Conservation (phyloP, 2,329 filamentous ascomycete genomes). For the Fusarium denticulatum region DNA sequence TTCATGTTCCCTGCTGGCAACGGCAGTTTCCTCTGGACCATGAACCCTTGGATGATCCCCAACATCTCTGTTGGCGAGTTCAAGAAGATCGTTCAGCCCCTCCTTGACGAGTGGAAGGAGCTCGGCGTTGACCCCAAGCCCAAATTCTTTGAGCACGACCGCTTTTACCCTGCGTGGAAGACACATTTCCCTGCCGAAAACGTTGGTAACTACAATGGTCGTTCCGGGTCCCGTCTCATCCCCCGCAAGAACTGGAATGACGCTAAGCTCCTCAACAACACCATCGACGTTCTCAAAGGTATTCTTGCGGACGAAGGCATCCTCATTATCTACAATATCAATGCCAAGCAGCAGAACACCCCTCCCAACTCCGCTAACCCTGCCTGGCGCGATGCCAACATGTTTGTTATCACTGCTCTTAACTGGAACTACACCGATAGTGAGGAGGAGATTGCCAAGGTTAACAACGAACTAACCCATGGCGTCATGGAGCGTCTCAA, state of each 20-base stretch:
- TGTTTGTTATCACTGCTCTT: conserved; percentile 46
- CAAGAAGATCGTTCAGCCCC: conserved; percentile 39
- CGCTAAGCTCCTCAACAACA: conserved; percentile 17
- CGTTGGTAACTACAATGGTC: conserved; percentile 39
- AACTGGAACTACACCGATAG: conserved; percentile 34
- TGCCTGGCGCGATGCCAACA: conserved; percentile 52
- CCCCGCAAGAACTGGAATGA: conserved; percentile 37
- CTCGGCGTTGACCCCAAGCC: conserved; percentile 45
- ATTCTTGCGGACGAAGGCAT: conserved; percentile 17
- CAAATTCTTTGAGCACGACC: conserved; percentile 39
- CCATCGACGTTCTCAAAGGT: conserved; percentile 17
- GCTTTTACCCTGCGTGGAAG: conserved; percentile 43
- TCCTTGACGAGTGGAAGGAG: conserved; percentile 44
- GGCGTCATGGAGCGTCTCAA: conserved; percentile 36
- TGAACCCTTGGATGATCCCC: conserved; percentile 45
- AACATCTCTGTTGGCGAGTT: conserved; percentile 45
- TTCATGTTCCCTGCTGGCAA: conserved; percentile 37
- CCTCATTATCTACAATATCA: conserved; percentile 32
- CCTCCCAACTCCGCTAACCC: conserved; percentile 53
- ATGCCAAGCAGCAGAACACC: conserved; percentile 34
- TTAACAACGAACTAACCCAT: conserved; percentile 41
- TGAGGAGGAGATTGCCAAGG: conserved; percentile 27
- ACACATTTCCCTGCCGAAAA: conserved; percentile 40
- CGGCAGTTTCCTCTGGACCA: conserved; percentile 46
- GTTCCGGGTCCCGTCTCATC: conserved; percentile 44